These are phyloP conservation scores for Fusarium sp. DNA, from an alignment of 2,329 filamentous ascomycete genomes.

Conservation along the genomic window DNA sequence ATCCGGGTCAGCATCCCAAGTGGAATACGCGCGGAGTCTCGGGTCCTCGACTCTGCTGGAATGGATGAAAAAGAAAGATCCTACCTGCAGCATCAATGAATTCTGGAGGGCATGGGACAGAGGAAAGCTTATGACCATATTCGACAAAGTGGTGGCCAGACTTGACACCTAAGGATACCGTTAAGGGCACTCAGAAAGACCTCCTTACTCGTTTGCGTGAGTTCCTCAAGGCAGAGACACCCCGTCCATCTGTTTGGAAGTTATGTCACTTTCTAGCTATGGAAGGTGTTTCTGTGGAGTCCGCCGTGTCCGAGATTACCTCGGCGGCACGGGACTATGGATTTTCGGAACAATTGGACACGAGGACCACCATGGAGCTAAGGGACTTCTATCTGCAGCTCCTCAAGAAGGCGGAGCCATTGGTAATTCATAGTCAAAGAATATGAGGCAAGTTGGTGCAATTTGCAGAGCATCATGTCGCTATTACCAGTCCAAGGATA, in stretches of 20 bases:
- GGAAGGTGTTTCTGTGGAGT: not conserved
- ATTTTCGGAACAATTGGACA: not conserved
- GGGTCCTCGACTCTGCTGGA: not conserved
- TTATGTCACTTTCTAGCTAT: not conserved
- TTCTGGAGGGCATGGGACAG: not conserved
- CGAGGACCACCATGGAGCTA: not conserved
- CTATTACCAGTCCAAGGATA: no score
- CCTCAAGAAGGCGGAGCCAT: no score
- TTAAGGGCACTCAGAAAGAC: not conserved
- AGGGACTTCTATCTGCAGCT: no score
- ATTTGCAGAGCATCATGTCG: no score
- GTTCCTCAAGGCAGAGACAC: not conserved
- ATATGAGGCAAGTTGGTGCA: no score
- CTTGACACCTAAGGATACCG: no score
- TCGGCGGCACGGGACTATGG: not conserved
- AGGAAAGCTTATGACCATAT: not conserved
- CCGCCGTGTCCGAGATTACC: not conserved
- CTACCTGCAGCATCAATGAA: not conserved
- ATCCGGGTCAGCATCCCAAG: not conserved
- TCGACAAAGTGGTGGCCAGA: not conserved
- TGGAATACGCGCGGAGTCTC: not conserved
- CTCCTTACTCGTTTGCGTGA: not conserved
- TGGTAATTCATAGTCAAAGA: no score
- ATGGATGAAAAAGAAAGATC: not conserved
- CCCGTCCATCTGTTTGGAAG: not conserved